Percentiles rank a stretch among this genome's conserved stretches.
Evolutionary conservation across 306 rosid species (phyloP).

Genomic region (Hippophae tibetana): DNA sequence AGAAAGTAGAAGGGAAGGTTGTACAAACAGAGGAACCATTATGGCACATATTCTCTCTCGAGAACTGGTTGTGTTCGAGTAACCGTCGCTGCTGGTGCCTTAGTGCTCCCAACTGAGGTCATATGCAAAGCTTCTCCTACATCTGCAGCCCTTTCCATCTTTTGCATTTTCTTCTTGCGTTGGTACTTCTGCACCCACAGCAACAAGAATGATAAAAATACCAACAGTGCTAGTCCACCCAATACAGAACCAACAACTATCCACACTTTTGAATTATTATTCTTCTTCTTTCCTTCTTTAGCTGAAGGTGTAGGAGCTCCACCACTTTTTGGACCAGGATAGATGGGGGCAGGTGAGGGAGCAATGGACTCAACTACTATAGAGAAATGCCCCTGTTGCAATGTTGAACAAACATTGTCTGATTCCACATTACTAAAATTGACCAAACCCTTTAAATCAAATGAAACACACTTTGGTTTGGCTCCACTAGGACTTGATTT

Average conservation of each 20-base stretch:
- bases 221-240: slow-evolving; percentile 59
- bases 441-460: slow-evolving; percentile 42
- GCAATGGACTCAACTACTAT: slow-evolving; percentile 47
- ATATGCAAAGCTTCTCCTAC: slow-evolving; percentile 78
- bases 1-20: slow-evolving; percentile 16
- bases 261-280: slow-evolving; percentile 41
- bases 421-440: slow-evolving; percentile 47
- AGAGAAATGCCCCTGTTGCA: slow-evolving; percentile 78
- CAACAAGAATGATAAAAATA: slow-evolving; percentile 35
- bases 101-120: slow-evolving; percentile 73
- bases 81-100: slow-evolving; percentile 79
- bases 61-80: slow-evolving; percentile 88
- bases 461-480: slow-evolving; percentile 51
- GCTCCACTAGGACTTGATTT: slow-evolving; percentile 38
- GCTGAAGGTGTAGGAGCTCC: slow-evolving; percentile 22
- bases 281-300: slow-evolving; percentile 19
- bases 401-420: slow-evolving; percentile 41
- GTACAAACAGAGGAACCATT: slow-evolving; percentile 33
- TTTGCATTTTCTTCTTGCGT: slow-evolving; percentile 51
- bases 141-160: slow-evolving; percentile 88
- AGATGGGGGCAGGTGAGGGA: slow-evolving; percentile 29
- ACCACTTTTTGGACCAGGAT: slow-evolving; percentile 26
- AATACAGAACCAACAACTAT: slow-evolving; percentile 66
- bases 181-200: slow-evolving; percentile 48
- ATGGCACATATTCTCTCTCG: slow-evolving; percentile 85